phyloP scores from a whole-genome alignment of 1,139 yeast genomes.

The Suhomyces yuchorum region DNA sequence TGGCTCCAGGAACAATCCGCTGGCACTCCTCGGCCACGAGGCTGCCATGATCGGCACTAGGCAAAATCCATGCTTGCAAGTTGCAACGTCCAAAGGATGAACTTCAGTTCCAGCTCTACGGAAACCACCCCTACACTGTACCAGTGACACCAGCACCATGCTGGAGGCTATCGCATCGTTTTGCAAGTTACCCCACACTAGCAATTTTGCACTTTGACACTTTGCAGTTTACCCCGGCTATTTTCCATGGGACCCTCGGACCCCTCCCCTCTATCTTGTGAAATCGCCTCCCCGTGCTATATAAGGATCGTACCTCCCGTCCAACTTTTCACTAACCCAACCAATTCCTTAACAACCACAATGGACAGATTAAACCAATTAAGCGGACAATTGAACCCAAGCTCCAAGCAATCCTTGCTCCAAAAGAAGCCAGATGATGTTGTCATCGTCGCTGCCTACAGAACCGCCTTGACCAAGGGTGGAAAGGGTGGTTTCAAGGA shows the following conservation, averaged over 20 bases:
- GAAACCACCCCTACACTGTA: background rate
- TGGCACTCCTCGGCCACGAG: background rate
- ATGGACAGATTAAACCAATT: constrained; percentile 68
- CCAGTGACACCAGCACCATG: background rate
- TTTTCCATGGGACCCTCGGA: constrained; percentile 8
- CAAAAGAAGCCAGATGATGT: constrained; percentile 82
- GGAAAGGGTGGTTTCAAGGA: constrained; percentile 82
- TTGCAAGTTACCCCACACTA: constrained; percentile 5
- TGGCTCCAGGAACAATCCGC: background rate
- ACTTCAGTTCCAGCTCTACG: too few relatives aligned
- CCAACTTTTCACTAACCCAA: background rate
- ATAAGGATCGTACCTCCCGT: constrained; percentile 2
- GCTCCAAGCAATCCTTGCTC: constrained; percentile 43
- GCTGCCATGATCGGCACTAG: background rate
- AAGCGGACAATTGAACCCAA: constrained; percentile 55
- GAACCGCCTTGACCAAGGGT: constrained; percentile 88
- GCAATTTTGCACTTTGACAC: background rate
- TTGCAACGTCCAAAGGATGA: too few relatives aligned
- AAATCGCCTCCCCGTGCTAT: constrained; percentile 5
- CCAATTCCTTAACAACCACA: constrained; percentile 9
- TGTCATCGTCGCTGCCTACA: constrained; percentile 82
- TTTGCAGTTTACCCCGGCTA: constrained; percentile 4
- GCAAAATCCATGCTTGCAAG: too few relatives aligned
- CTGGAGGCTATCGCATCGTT: background rate
- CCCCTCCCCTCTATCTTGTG: constrained; percentile 13